These are phyloP conservation scores for Neurospora sp. DNA, from an alignment of 495 filamentous ascomycete species.

Conservation along the genomic window DNA sequence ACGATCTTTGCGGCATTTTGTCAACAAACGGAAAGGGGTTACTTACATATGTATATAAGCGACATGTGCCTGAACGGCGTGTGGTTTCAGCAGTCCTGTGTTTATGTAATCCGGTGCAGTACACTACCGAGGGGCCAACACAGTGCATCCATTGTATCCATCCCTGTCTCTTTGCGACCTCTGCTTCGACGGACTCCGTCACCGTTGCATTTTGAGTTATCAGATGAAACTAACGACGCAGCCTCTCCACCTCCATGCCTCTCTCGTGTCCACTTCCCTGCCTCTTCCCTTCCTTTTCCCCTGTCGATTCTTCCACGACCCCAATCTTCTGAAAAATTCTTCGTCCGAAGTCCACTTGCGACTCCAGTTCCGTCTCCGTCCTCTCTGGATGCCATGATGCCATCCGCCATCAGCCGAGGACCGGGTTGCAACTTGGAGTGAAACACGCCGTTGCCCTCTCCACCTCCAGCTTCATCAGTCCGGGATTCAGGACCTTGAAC, in stretches of 20 bases:
- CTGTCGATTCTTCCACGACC: neutral
- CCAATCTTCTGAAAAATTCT: neutral
- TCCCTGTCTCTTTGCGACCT: neutral
- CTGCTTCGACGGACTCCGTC: neutral
- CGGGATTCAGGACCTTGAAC: neutral
- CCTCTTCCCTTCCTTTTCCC: neutral
- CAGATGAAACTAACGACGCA: conserved; percentile 20
- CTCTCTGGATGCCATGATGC: neutral
- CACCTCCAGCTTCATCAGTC: neutral
- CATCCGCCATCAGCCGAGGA: conserved; percentile 1
- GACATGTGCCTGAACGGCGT: neutral
- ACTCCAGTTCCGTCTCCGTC: neutral
- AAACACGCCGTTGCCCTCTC: too few relatives aligned
- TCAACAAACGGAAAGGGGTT: neutral
- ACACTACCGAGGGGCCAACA: neutral
- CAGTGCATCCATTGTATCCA: neutral
- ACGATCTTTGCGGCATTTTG: conserved; percentile 20
- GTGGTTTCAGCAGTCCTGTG: neutral
- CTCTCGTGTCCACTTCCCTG: neutral
- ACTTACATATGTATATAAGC: neutral
- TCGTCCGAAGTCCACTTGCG: neutral
- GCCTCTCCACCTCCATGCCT: neutral
- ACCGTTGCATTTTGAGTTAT: conserved; percentile 17
- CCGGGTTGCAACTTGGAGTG: neutral
- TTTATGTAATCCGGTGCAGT: neutral